Evolutionary conservation across 1,284 basidiomycete species (phyloP), one percentile per base, ranked within the genome.

Genomic region (Laetiporus sulphureus): DNA sequence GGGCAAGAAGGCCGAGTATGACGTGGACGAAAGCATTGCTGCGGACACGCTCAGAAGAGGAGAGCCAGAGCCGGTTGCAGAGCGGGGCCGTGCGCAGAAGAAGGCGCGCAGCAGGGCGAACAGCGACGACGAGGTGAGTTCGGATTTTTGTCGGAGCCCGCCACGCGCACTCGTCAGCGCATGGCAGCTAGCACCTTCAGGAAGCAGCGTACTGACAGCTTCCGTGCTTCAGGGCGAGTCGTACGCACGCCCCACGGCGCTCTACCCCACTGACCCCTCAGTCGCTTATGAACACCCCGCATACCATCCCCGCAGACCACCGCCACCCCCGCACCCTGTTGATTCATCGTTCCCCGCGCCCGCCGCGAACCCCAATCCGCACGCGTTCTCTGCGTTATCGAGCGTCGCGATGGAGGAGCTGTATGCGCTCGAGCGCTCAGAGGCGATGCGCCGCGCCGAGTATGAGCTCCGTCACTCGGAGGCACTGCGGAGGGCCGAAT

Each of bases 351-450:
- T 11, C 33, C 40, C 20, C 15, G 32, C 22, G 15, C 33, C 33
- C 25, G 24, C 24, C 40, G 25, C 40, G 19, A 18, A 8, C 24
- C 46, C 50, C 57, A 49, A 53, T 40, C 44, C 44, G 8, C 73
- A 79, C n/a, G 73, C 86, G 1, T 82, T 86, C 52, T 75, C 74
- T 13, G 77, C 89, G 0, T 66, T 93, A 20, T 90, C 87, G 8
- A 80, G 75, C 16, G 75, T 90, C 29, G 90, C 91, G 2, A 85
- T 91, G 62, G 88, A 90, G 44, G 88, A 93, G 61, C 74, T 94
- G 0, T 83, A 85, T 55, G 79, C 81, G 50, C 75, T 94, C n/a
- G 91, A 94, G 62, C 80, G 81, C 29, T 74, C 83, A 50, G 91
- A 94, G 60, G 86, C 89, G 1, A 62, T 83, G 33, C 75, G 91